Base-by-base conservation (phyloP, 2,329 filamentous ascomycete genomes). In the Venturia nashicola region DNA sequence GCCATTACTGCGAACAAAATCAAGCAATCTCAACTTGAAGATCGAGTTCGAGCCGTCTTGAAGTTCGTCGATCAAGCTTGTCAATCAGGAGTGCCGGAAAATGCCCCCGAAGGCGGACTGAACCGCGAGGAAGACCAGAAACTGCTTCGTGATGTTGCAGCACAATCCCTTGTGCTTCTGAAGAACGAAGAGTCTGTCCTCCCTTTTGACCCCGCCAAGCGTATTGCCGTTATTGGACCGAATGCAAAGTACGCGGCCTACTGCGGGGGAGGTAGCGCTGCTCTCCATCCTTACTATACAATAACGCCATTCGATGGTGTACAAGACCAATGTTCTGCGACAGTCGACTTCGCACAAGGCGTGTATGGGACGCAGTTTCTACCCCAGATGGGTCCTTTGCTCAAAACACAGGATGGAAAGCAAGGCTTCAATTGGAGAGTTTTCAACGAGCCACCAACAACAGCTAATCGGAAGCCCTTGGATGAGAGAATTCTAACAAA, bases 91-190 rank as follows among this genome's bases (percentile, higher is more conserved):
- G 4, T 87, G 90, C 1, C 78, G 83, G 5, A 78, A 88, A 63
- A 76, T 87, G 11, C 80, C 91, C 7, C 79, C 1, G 74, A 81
- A 0, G 80, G 83, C 67, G 78, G 80, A 23, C 78, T 86, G 61
- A 74, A 81, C 63, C 74, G 91, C 57, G 80, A 90, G 27, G 16
- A 62, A 16, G 32, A 42, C 27, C 16, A 14, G 16, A 27, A 32
- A 39, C 20, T 51, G 12, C 27, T 62, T 27, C 81, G 89, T 20
- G 79, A 81, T 63, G 79, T 88, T 32, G 87, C 86, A 20, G 82
- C 84, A 5, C 86, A 91, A 70, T 85, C 85, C 3, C 85, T 90
- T 9, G 87, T 91, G 1, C 78, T 92, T 14, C 76, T 91, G 60
- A 90, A 91, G 75, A 92, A 92, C 67, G 81, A 89, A 14, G 80